Evolutionary conservation across 78 protist species (phyloP).

Genomic region (Dictyostelium intermedium): DNA sequence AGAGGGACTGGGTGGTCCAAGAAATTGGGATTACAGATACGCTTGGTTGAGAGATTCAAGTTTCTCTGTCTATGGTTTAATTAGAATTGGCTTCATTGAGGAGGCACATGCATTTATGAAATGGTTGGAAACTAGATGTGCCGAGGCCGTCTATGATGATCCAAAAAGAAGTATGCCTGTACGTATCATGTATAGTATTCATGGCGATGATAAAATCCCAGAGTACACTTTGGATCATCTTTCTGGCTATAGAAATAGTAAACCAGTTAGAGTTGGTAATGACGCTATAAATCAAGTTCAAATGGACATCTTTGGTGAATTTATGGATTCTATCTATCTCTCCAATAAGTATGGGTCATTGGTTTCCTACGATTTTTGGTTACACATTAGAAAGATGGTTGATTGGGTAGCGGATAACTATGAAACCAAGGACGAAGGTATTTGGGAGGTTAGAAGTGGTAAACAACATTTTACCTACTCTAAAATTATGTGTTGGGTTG

Average conservation of each 20-base stretch:
- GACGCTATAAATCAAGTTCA: conserved; percentile 80
- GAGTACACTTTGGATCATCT: conserved; percentile 43
- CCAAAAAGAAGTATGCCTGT: conserved; percentile 26
- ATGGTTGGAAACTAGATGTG: conserved; percentile 60
- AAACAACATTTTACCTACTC: conserved; percentile 73
- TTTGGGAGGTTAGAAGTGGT: conserved; percentile 84
- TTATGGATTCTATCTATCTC: conserved; percentile 72
- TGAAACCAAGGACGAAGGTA: conserved; percentile 64
- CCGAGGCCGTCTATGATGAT: conserved; percentile 22
- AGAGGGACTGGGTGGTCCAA: conserved; percentile 69
- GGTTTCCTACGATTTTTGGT: conserved; percentile 75
- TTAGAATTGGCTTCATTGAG: conserved; percentile 76
- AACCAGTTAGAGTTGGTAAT: conserved; percentile 76
- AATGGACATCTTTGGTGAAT: conserved; percentile 78
- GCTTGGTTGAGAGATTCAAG: conserved; percentile 77
- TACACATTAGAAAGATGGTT: conserved; percentile 32
- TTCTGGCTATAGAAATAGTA: conserved; percentile 32
- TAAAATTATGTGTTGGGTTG: conserved; percentile 81
- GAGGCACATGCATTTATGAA: conserved; percentile 80
- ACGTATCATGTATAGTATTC: conserved; percentile 74
- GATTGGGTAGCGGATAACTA: conserved; percentile 77
- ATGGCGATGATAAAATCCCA: conserved; percentile 52
- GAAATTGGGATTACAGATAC: conserved; percentile 82
- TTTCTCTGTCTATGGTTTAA: conserved; percentile 75
- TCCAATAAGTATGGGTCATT: conserved; percentile 73